These are phyloP conservation scores for Groenewaldozyma auringiensis DNA, from an alignment of 1,139 yeast genomes.

Conservation along the genomic window DNA sequence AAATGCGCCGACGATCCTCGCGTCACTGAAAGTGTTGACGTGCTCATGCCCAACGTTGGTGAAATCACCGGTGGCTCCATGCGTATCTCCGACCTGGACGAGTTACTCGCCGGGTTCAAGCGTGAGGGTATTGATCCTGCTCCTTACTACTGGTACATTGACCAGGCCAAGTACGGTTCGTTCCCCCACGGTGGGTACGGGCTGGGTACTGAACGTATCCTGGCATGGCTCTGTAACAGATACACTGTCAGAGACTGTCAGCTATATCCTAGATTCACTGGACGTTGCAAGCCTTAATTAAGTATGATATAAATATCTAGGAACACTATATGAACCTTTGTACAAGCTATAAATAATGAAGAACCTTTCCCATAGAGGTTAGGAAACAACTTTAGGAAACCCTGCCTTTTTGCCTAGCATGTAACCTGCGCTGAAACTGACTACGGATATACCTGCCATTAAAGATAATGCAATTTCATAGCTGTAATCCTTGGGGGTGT, in stretches of 20 bases:
- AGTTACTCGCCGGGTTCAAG: conserved; percentile 79
- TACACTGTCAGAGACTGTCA: conserved; percentile 98
- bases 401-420: conserved; percentile 25
- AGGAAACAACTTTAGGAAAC: conserved; percentile 3
- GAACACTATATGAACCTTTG: background rate
- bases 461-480: conserved; percentile 19
- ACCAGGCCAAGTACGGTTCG: conserved; percentile 93
- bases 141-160: conserved; percentile 90
- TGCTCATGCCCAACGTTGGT: conserved; percentile 97
- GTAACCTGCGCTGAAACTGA: conserved; percentile 28
- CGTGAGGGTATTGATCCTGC: conserved; percentile 82
- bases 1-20: conserved; percentile 83
- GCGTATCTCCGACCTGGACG: conserved; percentile 84
- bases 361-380: background rate
- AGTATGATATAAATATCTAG: background rate
- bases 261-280: conserved; percentile 94
- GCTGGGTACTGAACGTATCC: conserved; percentile 92
- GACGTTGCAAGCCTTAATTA: conserved; percentile 85
- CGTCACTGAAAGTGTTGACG: conserved; percentile 97
- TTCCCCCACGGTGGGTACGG: conserved; percentile 99
- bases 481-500: conserved; percentile 7
- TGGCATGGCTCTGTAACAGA: conserved; percentile 97
- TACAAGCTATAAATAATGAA: background rate
- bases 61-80: conserved; percentile 98
- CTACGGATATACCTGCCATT: conserved; percentile 27